A percentile compares a stretch with the other conserved stretches of the same genome.
Conservation (phyloP, 2,329 filamentous ascomycete genomes). For the Cytospora chrysosperma region DNA sequence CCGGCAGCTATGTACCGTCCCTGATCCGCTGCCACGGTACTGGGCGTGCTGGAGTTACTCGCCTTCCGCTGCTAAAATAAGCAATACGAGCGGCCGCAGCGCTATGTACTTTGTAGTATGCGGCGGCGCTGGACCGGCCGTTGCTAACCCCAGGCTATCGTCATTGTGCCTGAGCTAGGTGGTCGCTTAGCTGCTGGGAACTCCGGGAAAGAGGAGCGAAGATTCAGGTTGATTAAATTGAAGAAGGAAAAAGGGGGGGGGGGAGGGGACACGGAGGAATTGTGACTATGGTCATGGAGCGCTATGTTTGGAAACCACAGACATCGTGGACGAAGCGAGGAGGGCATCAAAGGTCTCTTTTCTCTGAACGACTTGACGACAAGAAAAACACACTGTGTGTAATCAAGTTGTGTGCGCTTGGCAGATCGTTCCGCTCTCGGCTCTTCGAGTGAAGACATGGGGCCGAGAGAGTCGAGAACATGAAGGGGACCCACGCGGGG, state of each 20-base stretch:
- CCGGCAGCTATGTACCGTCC: background rate
- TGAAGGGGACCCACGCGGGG: conserved; percentile 15
- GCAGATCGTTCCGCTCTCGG: background rate
- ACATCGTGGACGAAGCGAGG: background rate
- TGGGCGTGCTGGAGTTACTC: background rate
- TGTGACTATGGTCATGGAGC: background rate
- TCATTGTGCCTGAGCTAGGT: background rate
- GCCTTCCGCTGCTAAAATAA: background rate
- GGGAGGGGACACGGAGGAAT: background rate
- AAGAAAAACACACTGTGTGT: background rate
- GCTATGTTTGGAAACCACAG: background rate
- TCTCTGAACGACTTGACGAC: background rate
- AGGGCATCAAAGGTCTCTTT: too few species aligned
- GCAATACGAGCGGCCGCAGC: background rate
- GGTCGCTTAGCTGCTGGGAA: too few species aligned
- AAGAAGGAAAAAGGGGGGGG: background rate
- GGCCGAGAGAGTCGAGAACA: conserved; percentile 10
- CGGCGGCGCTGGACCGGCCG: background rate
- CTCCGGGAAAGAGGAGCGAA: too few species aligned
- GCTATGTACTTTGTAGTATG: background rate
- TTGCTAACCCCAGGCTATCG: background rate
- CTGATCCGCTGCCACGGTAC: background rate
- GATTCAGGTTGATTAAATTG: too few species aligned
- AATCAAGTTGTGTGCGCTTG: background rate
- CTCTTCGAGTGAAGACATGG: background rate